Evolutionary conservation across 2,329 filamentous ascomycete genomes (phyloP), one percentile per base, ranked within the genome.

Genomic region (Didymella sp.): DNA sequence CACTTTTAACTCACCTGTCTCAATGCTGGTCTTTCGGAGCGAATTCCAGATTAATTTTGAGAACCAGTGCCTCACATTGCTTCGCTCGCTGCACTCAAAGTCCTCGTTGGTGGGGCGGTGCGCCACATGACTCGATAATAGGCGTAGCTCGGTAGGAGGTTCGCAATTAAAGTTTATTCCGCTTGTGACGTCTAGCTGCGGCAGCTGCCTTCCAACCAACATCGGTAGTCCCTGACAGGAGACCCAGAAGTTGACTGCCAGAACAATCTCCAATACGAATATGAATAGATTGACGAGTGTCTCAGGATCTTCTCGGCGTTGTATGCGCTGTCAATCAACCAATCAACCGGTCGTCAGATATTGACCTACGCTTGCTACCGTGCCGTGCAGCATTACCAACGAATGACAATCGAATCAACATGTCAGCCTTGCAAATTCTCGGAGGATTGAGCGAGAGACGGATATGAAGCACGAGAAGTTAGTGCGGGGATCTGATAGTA

Each of bases 71-170:
- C 37, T 40, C 19, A 15, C 37, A 40, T 4, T 21, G 22, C 37
- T 24, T 24, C 37, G 37, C 37, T 24, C 37, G 11, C 19, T 40
- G 22, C n/a, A n/a, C n/a, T n/a, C n/a, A n/a, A n/a, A n/a, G n/a
- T n/a, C n/a, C n/a, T 19, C n/a, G 11, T 17, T 19, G 33, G 33
- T 19, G 33, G n/a, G 33, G 33, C 17, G 33, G 17, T 19, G 33
- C 31, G 42, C n/a, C 21, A 33, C 42, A 31, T 52, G 50, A 52
- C 50, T 52, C 50, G 50, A 51, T 31, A 22, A 51, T 28, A 40
- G n/a, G 31, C 49, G 35, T 43, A 42, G 21, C n/a, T 46, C 43
- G 43, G 35, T 11, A 17, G 43, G 15, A 47, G 13, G 43, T 27
- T 51, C 19, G n/a, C 4, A 21, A 24, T 40, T 24, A 40, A 24